A percentile compares a stretch with the other conserved stretches of the same genome.
These are phyloP conservation scores for Lumnitzera littorea DNA, from an alignment of 345 rosid species.

Conservation along the genomic window DNA sequence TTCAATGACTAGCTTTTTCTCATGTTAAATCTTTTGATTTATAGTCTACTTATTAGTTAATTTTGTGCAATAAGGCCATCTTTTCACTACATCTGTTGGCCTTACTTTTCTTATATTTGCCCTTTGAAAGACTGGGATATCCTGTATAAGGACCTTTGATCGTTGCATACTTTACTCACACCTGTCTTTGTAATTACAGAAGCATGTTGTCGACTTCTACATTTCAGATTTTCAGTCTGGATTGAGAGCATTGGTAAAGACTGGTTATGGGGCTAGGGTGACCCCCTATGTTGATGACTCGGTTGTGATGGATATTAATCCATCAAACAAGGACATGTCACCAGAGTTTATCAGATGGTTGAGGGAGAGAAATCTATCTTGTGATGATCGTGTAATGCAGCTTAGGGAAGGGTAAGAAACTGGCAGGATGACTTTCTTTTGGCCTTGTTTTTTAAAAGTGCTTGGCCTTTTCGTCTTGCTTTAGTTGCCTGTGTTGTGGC, in stretches of 20 bases:
- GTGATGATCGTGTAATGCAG: conserved; percentile 76
- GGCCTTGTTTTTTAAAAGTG: conserved; percentile 1
- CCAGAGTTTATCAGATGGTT: conserved; percentile 87
- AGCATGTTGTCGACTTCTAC: conserved; percentile 96
- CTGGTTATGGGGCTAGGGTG: conserved; percentile 77
- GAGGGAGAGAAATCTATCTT: conserved; percentile 65
- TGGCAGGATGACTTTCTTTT: neutral
- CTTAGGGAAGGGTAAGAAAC: conserved; percentile 78
- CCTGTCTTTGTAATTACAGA: conserved; percentile 37
- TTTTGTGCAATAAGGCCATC: too few species aligned
- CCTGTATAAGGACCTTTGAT: too few species aligned
- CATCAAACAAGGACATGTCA: conserved; percentile 59
- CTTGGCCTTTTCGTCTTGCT: too few species aligned
- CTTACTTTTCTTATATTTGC: too few species aligned
- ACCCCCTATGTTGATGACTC: conserved; percentile 87
- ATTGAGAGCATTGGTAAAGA: conserved; percentile 90
- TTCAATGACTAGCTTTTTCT: too few species aligned
- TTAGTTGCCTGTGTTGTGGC: too few species aligned
- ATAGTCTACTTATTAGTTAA: too few species aligned
- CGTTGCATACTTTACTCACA: neutral
- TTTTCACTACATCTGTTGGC: too few species aligned
- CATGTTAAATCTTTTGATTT: too few species aligned
- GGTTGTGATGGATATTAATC: conserved; percentile 59
- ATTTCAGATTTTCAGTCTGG: conserved; percentile 99
- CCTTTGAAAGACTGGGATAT: neutral